Conservation (phyloP, 2,329 filamentous ascomycete species). For the Drechslerella stenobrocha region DNA sequence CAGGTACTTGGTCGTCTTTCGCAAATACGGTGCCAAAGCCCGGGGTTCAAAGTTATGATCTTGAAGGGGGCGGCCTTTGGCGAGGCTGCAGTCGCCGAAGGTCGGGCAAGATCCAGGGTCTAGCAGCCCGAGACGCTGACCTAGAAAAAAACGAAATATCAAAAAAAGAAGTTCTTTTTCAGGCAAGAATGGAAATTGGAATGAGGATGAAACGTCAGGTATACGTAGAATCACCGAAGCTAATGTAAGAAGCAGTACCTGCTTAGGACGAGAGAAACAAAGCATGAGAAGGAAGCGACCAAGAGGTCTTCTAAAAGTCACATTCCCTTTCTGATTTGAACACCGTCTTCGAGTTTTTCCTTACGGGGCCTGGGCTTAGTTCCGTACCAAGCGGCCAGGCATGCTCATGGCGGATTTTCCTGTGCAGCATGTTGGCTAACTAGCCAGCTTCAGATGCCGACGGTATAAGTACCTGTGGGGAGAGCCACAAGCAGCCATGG, state of each 20-base stretch:
- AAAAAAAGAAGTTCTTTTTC: slow-evolving; percentile 16
- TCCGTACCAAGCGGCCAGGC: slow-evolving; percentile 29
- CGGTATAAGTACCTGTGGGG: slow-evolving; percentile 48
- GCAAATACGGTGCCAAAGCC: slow-evolving; percentile 22
- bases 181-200: slow-evolving; percentile 23
- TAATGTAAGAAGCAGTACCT: slow-evolving; percentile 28
- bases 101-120: slow-evolving; percentile 40
- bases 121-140: slow-evolving; percentile 25
- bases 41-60: slow-evolving; percentile 22
- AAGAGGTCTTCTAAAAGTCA: slow-evolving; percentile 33
- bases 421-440: slow-evolving; percentile 40
- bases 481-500: slow-evolving; percentile 6
- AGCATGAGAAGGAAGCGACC: slow-evolving; percentile 32
- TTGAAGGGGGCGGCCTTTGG: slow-evolving; percentile 41
- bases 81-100: slow-evolving; percentile 48
- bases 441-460: slow-evolving; percentile 26
- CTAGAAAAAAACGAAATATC: slow-evolving; percentile 9
- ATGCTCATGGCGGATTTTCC: slow-evolving; percentile 20
- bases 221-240: not conserved
- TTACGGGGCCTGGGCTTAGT: slow-evolving; percentile 24
- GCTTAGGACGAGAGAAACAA: slow-evolving; percentile 44
- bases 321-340: slow-evolving; percentile 48
- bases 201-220: slow-evolving; percentile 23
- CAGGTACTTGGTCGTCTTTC: slow-evolving; percentile 33
- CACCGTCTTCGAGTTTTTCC: slow-evolving; percentile 20